phyloP scores from a whole-genome alignment of 768 basidiomycete genomes.

The Panellus pusillus region DNA sequence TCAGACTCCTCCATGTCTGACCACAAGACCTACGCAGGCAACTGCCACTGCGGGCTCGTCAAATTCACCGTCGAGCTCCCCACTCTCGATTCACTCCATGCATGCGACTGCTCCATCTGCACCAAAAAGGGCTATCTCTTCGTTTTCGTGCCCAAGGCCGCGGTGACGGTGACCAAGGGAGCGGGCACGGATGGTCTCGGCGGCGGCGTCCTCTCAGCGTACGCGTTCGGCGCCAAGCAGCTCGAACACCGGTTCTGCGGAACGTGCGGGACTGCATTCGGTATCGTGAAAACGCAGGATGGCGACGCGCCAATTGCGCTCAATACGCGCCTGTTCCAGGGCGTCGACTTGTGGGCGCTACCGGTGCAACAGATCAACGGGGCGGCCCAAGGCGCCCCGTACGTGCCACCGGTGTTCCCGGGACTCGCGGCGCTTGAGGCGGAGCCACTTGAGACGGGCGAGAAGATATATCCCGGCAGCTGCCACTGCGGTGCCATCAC shows the following conservation, averaged over 20 bases:
- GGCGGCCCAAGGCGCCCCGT: neutral
- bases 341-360: constrained; percentile 17
- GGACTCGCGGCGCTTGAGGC: constrained; percentile 2
- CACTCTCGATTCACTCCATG: constrained; percentile 9
- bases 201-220: constrained; percentile 12
- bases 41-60: constrained; percentile 23
- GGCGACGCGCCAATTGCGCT: constrained; percentile 9
- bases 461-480: constrained; percentile 21
- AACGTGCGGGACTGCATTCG: constrained; percentile 18
- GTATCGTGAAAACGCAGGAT: constrained; percentile 1
- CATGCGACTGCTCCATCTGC: constrained; percentile 23
- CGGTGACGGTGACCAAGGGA: constrained; percentile 15
- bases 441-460: constrained; percentile 11
- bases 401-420: constrained; percentile 13
- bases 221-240: constrained; percentile 13
- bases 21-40: constrained; percentile 17
- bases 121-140: constrained; percentile 23
- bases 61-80: constrained; percentile 18
- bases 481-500: constrained; percentile 22
- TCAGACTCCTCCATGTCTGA: neutral
- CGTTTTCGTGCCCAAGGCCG: constrained; percentile 11
- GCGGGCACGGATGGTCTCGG: constrained; percentile 19
- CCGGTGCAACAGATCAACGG: neutral
- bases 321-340: constrained; percentile 16
- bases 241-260: constrained; percentile 17